Conservation (phyloP, 2,329 filamentous ascomycete genomes). For the Microdochium bolleyi region DNA sequence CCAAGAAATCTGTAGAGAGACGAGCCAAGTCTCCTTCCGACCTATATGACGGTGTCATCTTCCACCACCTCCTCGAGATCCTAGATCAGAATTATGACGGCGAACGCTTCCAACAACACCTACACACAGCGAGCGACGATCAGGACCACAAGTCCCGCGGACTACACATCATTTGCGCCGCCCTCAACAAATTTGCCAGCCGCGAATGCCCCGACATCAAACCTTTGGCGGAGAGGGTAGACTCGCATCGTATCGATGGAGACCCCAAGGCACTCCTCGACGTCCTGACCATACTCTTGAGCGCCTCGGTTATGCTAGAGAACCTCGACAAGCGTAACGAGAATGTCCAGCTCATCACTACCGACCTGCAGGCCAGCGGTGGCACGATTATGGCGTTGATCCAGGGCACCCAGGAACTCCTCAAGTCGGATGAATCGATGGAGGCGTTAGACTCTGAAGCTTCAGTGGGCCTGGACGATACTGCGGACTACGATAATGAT, state of each 20-base stretch:
- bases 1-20: background rate
- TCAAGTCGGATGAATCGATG: constrained; percentile 29
- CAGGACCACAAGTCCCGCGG: constrained; percentile 32
- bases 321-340: constrained; percentile 36
- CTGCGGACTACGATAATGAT: constrained; percentile 30
- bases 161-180: constrained; percentile 46
- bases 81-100: constrained; percentile 50
- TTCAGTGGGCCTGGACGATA: constrained; percentile 15
- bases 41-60: constrained; percentile 37
- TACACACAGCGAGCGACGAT: constrained; percentile 33
- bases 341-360: constrained; percentile 12
- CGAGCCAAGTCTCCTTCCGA: background rate
- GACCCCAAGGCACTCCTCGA: constrained; percentile 48
- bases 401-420: constrained; percentile 25
- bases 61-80: constrained; percentile 49
- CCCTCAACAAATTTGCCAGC: constrained; percentile 46
- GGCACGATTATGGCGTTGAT: constrained; percentile 32
- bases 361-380: constrained; percentile 1
- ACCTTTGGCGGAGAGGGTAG: constrained; percentile 41
- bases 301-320: constrained; percentile 53
- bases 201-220: constrained; percentile 42
- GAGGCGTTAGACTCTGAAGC: constrained; percentile 20
- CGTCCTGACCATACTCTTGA: constrained; percentile 55
- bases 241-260: constrained; percentile 51
- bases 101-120: constrained; percentile 39